These are phyloP conservation scores for Penicillium argentinense DNA, from an alignment of 495 filamentous ascomycete genomes.

Conservation along the genomic window DNA sequence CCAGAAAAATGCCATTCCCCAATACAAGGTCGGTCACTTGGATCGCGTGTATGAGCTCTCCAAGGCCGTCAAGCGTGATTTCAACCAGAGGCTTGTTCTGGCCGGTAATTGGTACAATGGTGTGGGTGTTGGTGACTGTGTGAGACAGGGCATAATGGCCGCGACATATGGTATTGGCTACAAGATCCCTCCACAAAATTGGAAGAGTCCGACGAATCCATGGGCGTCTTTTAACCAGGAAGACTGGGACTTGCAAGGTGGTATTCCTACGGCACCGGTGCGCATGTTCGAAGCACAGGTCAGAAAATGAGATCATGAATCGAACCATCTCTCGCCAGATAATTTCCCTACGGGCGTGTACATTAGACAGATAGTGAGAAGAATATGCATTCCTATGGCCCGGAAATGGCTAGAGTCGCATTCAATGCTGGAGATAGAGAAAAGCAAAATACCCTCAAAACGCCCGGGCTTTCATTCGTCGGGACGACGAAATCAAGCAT, in stretches of 20 bases:
- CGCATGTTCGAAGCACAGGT: slow-evolving; percentile 15
- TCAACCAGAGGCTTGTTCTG: slow-evolving; percentile 64
- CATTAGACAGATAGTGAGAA: no score
- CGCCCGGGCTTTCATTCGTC: no score
- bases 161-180: slow-evolving; percentile 33
- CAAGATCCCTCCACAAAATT: neutral
- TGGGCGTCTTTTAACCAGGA: slow-evolving; percentile 20
- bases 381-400: no score
- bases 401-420: no score
- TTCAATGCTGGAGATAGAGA: no score
- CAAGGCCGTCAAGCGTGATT: slow-evolving; percentile 53
- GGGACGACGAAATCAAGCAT: no score
- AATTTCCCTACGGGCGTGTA: no score
- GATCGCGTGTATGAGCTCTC: slow-evolving; percentile 59
- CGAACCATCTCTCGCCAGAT: no score
- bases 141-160: slow-evolving; percentile 45
- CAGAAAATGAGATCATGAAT: neutral
- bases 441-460: no score
- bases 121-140: slow-evolving; percentile 66
- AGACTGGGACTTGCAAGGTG: slow-evolving; percentile 36
- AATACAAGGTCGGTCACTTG: slow-evolving; percentile 79
- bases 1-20: slow-evolving; percentile 81
- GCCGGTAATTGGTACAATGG: slow-evolving; percentile 75
- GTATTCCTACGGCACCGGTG: slow-evolving; percentile 33
- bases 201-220: slow-evolving; percentile 7